These are phyloP conservation scores for Starmerella stigmatis DNA, from an alignment of 805 yeast genomes.

Conservation along the genomic window DNA sequence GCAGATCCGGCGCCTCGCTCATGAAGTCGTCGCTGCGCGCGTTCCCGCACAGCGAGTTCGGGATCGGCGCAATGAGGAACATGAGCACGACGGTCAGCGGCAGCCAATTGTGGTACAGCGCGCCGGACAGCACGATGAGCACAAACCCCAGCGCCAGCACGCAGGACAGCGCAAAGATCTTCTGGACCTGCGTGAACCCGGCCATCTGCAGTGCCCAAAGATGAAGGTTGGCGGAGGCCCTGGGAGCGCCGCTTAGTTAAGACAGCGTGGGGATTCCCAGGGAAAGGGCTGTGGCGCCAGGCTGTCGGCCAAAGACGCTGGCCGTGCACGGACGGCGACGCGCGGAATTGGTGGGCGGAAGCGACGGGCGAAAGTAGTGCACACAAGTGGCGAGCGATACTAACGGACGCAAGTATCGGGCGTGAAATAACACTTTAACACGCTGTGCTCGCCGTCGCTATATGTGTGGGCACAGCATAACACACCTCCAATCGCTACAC, in stretches of 20 bases:
- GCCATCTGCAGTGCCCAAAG: background rate
- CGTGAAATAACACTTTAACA: too few species aligned
- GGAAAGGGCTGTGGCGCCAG: too few species aligned
- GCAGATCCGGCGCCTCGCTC: constrained; percentile 40
- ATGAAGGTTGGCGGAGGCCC: too few species aligned
- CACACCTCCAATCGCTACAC: too few species aligned
- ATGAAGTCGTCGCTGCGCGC: constrained; percentile 51
- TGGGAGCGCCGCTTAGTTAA: background rate
- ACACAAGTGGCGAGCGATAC: too few species aligned
- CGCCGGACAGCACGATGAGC: constrained; percentile 77
- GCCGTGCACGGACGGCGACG: too few species aligned
- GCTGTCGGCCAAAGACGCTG: too few species aligned
- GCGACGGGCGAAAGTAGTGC: too few species aligned
- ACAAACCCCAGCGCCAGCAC: constrained; percentile 84
- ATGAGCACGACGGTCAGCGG: constrained; percentile 68
- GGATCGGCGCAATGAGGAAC: constrained; percentile 61
- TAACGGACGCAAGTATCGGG: too few species aligned
- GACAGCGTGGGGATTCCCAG: background rate
- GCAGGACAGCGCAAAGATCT: constrained; percentile 63
- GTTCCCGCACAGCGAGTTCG: constrained; percentile 48
- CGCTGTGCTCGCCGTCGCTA: too few species aligned
- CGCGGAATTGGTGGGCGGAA: too few species aligned
- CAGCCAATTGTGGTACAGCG: constrained; percentile 80
- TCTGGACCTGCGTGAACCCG: constrained; percentile 52
- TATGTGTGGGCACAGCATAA: too few species aligned